Evolutionary conservation across 805 yeast genomes (phyloP), one percentile per base, ranked within the genome.

Genomic region (Candida glaebosa): DNA sequence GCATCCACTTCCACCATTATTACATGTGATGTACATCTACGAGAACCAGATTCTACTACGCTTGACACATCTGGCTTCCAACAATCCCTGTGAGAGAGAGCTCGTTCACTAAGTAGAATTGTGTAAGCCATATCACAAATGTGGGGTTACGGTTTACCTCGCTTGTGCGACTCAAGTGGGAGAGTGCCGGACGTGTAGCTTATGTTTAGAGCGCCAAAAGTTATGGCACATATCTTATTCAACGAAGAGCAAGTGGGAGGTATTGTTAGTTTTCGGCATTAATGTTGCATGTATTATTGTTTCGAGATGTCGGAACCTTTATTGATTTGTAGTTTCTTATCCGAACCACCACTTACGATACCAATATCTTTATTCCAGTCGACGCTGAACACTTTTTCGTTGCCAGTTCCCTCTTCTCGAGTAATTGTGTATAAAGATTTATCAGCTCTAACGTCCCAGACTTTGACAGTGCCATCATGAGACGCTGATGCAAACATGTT

Each of bases 401-500:
- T 71, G 14, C 65, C 68, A 48, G 67, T 70, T 22, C 53, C 48
- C 14, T 76, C 71, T 55, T 87, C 84, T 61, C 98, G 79, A 12
- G 84, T 77, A 37, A 93, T 79, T 5, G 95, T 86, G 61, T 85
- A 88, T 68, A 93, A 69, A 9, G 93, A 75, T 53, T 81, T 78
- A 48, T 82, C 84, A 3, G 96, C 84, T 57, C 99, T 81, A 7
- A 91, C 77, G 62, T 91, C 99, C 99, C 99, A 93, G 16, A 93
- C 84, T 56, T 89, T 82, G 34, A 84, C 91, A 1, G 96, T 87
- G 18, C 98, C 96, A 63, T 93, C 99, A 60, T 90, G 96, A n/a
- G 96, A 87, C 9, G 84, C 96, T 3, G 96, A 87, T 16, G 87
- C 79, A 53, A 93, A 75, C 82, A 87, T 80, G 64, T 86, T 82